These are phyloP conservation scores for Diaporthe vaccinii DNA, from an alignment of 2,329 filamentous ascomycete species.

Conservation along the genomic window DNA sequence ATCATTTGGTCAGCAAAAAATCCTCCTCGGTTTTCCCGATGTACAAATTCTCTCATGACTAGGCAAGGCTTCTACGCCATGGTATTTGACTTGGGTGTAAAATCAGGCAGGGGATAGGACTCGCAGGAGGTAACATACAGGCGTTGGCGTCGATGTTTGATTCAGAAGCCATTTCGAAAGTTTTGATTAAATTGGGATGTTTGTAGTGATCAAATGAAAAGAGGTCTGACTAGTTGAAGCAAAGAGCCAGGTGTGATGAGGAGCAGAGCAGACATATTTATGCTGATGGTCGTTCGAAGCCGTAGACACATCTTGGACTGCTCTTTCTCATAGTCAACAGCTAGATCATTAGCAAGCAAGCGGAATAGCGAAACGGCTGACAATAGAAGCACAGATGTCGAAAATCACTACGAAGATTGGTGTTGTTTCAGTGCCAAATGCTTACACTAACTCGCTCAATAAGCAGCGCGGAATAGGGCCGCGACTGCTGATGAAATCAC, in stretches of 20 bases:
- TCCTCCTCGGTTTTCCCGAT: no score
- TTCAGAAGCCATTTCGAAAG: background rate
- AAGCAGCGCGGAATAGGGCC: background rate
- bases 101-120: background rate
- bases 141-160: background rate
- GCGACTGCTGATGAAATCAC: background rate
- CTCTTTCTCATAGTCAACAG: no score
- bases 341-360: background rate
- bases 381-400: background rate
- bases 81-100: background rate
- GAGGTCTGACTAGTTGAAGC: background rate
- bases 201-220: background rate
- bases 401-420: background rate
- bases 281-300: background rate
- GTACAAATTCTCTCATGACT: no score
- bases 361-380: slow-evolving; percentile 11
- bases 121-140: background rate
- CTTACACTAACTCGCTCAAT: background rate
- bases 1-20: background rate
- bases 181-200: background rate
- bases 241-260: background rate
- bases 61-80: background rate
- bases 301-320: background rate
- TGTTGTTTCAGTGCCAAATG: background rate
- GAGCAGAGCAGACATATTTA: background rate